Evolutionary conservation across 371 early-diverging fungal genomes (phyloP).

Genomic region (Conidiobolus incongruus): DNA sequence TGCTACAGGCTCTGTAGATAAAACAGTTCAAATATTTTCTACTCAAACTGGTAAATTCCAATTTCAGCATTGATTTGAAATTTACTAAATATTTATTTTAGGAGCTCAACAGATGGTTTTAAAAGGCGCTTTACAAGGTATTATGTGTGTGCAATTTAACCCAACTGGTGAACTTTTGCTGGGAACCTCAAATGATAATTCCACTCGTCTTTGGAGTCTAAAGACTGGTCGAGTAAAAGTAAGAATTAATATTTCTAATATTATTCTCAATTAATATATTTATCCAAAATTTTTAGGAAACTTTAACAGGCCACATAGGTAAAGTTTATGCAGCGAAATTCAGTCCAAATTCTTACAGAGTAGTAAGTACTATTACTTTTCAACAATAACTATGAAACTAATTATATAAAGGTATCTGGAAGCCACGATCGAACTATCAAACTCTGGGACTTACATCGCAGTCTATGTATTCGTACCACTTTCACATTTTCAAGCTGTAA

Average conservation of each 20-base stretch:
- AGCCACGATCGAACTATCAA: conserved; percentile 92
- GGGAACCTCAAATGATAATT: conserved; percentile 78
- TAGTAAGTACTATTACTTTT: conserved; percentile 30
- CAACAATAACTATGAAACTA: too few species aligned
- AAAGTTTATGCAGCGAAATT: conserved; percentile 79
- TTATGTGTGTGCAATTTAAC: conserved; percentile 68
- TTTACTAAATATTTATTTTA: conserved; percentile 2
- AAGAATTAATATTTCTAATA: conserved; percentile 4
- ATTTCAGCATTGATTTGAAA: not conserved
- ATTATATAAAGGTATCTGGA: conserved; percentile 69
- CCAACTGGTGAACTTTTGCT: conserved; percentile 47
- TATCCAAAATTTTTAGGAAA: conserved; percentile 31
- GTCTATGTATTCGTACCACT: conserved; percentile 50
- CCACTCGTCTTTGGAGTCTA: conserved; percentile 67
- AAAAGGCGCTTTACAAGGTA: conserved; percentile 60
- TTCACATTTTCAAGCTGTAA: conserved; percentile 89
- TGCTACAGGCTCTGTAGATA: conserved; percentile 78
- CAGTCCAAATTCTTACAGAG: conserved; percentile 42
- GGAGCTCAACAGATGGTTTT: conserved; percentile 28
- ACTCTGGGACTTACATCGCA: conserved; percentile 73
- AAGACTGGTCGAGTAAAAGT: conserved; percentile 41
- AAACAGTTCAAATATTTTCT: conserved; percentile 62
- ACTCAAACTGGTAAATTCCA: conserved; percentile 31
- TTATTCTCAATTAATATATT: not conserved
- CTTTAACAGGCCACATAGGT: conserved; percentile 87